Evolutionary conservation across 495 filamentous ascomycete species (phyloP), one percentile per base, ranked within the genome.

Genomic region (Amniculicola lignicola): DNA sequence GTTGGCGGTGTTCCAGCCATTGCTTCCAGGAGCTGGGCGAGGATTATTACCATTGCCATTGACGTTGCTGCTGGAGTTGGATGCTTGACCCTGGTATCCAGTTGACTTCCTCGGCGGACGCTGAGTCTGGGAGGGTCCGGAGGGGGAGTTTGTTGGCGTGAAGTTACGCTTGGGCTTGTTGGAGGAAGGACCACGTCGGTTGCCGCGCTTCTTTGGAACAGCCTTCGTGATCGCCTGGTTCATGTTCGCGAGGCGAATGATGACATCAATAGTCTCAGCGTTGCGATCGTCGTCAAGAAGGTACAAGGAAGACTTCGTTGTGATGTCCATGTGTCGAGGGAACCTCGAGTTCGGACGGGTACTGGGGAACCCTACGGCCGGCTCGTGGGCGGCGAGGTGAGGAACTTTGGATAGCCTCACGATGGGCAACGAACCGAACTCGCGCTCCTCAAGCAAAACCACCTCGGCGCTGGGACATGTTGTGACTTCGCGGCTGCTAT

Each of bases 341-440:
- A 39, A 53, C 22, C 42, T 52, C 3, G 40, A 54, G 22, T 57
- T 47, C n/a, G 40, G 35, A 16, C 58, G 57, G 21, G 16, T 44
- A 14, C 14, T 27, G 2, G 56, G 45, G 41, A 49, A 45, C 12
- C 23, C 42, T 29, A 44, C 49, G 1, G 53, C 24, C 4, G 48
- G 48, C 28, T 55, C 51, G 22, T 55, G 55, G 7, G 58, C 54
- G 7, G 63, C 50, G 31, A 62, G 53, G 39, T 65, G 63, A 10
- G 58, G 61, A 16, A 51, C 57, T 23, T 52, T 57, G 25, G 71
- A 63, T 0, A 70, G 10, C 15, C 36, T 50, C 9, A 74, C 60
- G 12, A 22, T 58, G 2, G 71, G 71, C 45, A 55, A 22, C 0
- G 70, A 72, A 10, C 70, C 71, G 39, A 72, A 72, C 47, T 70